phyloP scores from a whole-genome alignment of 176 grass and related monocot genomes.

The Thinopyrum elongatum region DNA sequence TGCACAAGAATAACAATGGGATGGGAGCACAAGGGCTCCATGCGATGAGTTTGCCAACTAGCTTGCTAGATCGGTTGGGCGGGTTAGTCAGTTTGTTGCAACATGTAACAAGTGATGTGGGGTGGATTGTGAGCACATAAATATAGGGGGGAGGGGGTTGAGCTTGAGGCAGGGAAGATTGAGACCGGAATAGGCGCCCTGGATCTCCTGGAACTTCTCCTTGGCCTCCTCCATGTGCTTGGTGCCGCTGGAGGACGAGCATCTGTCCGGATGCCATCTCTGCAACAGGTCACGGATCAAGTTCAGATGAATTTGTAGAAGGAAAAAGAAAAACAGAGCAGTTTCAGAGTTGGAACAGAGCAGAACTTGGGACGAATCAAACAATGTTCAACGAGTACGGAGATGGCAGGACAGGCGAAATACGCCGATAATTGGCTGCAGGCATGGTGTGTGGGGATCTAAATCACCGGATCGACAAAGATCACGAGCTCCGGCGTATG shows the following conservation, averaged over 20 bases:
- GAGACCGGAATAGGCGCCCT: slow-evolving; percentile 81
- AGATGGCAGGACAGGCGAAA: background rate
- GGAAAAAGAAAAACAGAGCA: background rate
- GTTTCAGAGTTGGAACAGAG: background rate
- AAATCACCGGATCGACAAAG: slow-evolving; percentile 10
- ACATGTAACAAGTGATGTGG: background rate
- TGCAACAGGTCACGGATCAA: slow-evolving; percentile 15
- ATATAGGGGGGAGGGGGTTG: background rate
- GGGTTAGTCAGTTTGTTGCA: background rate
- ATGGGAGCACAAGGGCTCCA: slow-evolving; percentile 42
- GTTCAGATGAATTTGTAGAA: background rate
- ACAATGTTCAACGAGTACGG: background rate
- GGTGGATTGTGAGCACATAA: slow-evolving; percentile 21
- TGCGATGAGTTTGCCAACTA: slow-evolving; percentile 46
- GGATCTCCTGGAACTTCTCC: slow-evolving; percentile 97
- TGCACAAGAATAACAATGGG: slow-evolving; percentile 56
- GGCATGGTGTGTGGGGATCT: background rate
- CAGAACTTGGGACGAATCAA: background rate
- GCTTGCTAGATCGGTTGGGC: slow-evolving; percentile 4
- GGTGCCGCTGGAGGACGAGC: slow-evolving; percentile 57
- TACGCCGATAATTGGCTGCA: background rate
- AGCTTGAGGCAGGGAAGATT: slow-evolving; percentile 12
- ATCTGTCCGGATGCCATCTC: slow-evolving; percentile 97
- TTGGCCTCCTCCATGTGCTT: slow-evolving; percentile 75
- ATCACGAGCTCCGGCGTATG: background rate